Percentiles rank a stretch among this genome's conserved stretches.
Conservation (phyloP, 352 stramenopile genomes). For the Globisporangium viniferum region DNA sequence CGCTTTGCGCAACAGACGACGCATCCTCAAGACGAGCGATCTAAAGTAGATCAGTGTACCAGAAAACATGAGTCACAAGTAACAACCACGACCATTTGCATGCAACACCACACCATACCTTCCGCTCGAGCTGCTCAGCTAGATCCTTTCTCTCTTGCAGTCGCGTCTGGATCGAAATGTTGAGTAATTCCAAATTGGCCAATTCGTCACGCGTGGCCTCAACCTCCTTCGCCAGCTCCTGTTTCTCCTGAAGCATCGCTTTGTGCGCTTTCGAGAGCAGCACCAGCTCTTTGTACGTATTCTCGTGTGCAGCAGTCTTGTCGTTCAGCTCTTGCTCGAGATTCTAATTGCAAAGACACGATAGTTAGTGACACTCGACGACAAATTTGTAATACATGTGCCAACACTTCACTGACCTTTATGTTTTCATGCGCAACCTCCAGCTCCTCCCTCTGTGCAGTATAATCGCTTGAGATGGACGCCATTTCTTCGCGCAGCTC, state of each 20-base stretch:
- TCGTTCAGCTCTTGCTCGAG: constrained; percentile 61
- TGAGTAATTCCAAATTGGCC: constrained; percentile 52
- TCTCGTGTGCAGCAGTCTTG: constrained; percentile 52
- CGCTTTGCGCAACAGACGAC: constrained; percentile 34
- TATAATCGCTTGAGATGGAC: constrained; percentile 65
- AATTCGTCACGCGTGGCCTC: constrained; percentile 48
- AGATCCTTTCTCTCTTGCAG: constrained; percentile 67
- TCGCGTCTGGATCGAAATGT: constrained; percentile 50
- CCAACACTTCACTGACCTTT: constrained; percentile 26
- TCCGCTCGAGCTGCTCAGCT: constrained; percentile 56
- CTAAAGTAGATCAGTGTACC: constrained; percentile 16
- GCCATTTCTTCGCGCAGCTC: constrained; percentile 63
- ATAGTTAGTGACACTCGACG: not conserved
- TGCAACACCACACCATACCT: constrained; percentile 27
- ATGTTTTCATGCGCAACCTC: constrained; percentile 46
- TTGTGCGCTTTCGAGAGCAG: constrained; percentile 80
- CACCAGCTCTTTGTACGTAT: constrained; percentile 77
- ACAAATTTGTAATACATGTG: not conserved
- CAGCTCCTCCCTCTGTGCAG: constrained; percentile 59
- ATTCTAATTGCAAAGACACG: constrained; percentile 24
- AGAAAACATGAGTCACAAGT: not conserved
- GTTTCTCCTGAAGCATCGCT: constrained; percentile 56
- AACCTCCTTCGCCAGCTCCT: constrained; percentile 39
- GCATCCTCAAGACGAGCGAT: constrained; percentile 53
- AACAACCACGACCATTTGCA: not conserved